These are phyloP conservation scores for Picea abies DNA, from an alignment of 83 land plant species.

Conservation along the genomic window DNA sequence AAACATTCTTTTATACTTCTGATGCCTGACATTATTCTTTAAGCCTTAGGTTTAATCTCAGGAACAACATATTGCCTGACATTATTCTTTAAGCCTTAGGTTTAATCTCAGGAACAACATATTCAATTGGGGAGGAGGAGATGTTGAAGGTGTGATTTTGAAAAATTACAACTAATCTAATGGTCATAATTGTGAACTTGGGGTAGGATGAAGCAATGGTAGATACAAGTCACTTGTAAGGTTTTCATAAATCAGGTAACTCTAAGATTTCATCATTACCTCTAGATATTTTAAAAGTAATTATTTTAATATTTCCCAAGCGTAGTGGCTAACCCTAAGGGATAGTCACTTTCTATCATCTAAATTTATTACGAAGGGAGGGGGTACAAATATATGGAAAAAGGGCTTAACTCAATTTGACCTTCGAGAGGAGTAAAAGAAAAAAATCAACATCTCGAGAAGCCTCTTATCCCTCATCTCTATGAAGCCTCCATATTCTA, in stretches of 20 bases:
- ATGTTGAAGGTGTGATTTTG: too few species aligned
- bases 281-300: background rate
- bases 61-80: too few species aligned
- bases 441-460: background rate
- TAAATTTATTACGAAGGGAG: background rate
- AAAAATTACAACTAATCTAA: too few species aligned
- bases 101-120: too few species aligned
- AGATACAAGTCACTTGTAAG: background rate
- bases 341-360: background rate
- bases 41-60: too few species aligned
- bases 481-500: background rate
- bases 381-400: background rate
- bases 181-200: background rate
- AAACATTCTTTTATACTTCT: too few species aligned
- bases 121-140: too few species aligned
- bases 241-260: background rate
- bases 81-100: too few species aligned
- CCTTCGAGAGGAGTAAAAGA: background rate
- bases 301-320: background rate
- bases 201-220: background rate
- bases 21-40: too few species aligned
- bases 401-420: background rate
- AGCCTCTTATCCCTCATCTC: background rate
- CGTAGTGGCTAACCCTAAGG: background rate
- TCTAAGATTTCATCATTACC: background rate